Percentiles rank a stretch among this genome's conserved stretches.
Conservation (phyloP, 2,329 filamentous ascomycete species). For the Trichoderma asperellum region DNA sequence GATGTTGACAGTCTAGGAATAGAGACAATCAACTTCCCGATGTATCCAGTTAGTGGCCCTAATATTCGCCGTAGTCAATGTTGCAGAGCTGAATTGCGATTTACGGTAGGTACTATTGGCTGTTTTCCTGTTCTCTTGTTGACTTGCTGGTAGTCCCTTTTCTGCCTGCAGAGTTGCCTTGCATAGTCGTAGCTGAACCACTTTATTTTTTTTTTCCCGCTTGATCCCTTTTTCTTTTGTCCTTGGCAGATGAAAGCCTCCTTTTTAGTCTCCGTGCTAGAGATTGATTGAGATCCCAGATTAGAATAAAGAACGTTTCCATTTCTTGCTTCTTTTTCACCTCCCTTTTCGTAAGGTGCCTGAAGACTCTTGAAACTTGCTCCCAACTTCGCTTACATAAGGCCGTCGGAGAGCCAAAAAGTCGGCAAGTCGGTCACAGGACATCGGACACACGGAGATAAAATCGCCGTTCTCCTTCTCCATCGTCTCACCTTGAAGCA, state of each 20-base stretch:
- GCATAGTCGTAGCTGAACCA: not conserved
- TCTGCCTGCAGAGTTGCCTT: not conserved
- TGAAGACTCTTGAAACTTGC: not conserved
- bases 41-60: not conserved
- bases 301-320: conserved; percentile 21
- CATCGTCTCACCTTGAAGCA: not conserved
- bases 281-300: not conserved
- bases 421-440: conserved; percentile 27
- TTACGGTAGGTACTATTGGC: not conserved
- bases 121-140: not conserved
- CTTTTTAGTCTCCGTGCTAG: not conserved
- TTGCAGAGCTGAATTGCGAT: not conserved
- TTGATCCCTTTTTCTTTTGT: not conserved
- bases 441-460: conserved; percentile 40
- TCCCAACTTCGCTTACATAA: conserved; percentile 19
- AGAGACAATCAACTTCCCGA: not conserved
- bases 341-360: not conserved
- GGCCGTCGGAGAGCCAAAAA: not conserved
- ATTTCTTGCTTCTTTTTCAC: conserved; percentile 33
- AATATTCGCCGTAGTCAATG: not conserved
- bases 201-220: not conserved
- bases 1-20: not conserved
- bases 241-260: not conserved
- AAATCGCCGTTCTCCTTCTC: conserved; percentile 36
- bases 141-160: not conserved